Evolutionary conservation across 2,329 filamentous ascomycete species (phyloP).

Genomic region (Arthroderma sp.): DNA sequence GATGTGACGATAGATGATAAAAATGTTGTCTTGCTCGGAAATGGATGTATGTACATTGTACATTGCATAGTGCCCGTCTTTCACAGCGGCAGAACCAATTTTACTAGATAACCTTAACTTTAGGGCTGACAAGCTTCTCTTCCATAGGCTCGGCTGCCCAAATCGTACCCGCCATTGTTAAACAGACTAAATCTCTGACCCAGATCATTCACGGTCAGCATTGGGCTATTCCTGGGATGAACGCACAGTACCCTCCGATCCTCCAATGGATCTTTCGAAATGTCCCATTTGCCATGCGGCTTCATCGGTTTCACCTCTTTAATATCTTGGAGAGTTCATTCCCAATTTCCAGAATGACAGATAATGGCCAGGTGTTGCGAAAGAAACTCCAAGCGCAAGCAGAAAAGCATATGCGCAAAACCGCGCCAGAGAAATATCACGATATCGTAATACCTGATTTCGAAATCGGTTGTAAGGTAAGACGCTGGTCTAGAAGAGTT

Average conservation of each 20-base stretch:
- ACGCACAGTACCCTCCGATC: constrained; percentile 35
- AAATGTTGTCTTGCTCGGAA: constrained; percentile 18
- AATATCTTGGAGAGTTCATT: constrained; percentile 14
- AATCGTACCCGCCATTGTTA: constrained; percentile 18
- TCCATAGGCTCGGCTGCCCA: constrained; percentile 16
- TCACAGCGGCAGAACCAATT: no score
- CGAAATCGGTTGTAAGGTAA: constrained; percentile 45
- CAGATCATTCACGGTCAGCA: constrained; percentile 46
- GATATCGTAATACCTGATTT: constrained; percentile 49
- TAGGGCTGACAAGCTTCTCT: neutral
- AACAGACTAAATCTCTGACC: constrained; percentile 40
- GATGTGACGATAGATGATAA: constrained; percentile 15
- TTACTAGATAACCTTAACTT: no score
- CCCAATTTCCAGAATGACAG: constrained; percentile 30
- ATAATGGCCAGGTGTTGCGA: constrained; percentile 28
- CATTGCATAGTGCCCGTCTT: neutral
- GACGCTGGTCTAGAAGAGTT: neutral
- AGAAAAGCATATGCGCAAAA: constrained; percentile 34
- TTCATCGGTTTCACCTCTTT: constrained; percentile 27
- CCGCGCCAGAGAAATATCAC: constrained; percentile 45
- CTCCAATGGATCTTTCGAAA: constrained; percentile 37
- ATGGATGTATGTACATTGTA: constrained; percentile 19
- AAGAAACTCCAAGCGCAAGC: constrained; percentile 27
- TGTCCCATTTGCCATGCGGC: constrained; percentile 30
- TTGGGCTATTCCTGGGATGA: constrained; percentile 37